Conservation (phyloP, 306 rosid genomes). For the Abrus precatorius region DNA sequence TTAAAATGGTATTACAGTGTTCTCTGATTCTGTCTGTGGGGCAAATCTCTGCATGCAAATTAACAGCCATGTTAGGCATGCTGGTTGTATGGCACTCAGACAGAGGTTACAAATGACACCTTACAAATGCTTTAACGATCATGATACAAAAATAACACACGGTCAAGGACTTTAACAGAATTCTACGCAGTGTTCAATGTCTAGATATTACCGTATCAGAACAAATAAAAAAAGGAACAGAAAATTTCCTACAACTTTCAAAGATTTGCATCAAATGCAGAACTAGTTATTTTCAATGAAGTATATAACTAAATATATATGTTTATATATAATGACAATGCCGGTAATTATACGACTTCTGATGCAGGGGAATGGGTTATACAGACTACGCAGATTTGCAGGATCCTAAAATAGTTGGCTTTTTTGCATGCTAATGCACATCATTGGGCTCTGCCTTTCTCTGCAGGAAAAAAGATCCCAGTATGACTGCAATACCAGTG, state of each 20-base stretch:
- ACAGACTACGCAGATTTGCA: conserved; percentile 46
- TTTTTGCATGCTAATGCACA: conserved; percentile 57
- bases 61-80: not conserved
- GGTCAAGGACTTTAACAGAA: not conserved
- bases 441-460: conserved; percentile 67
- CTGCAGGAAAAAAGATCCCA: conserved; percentile 81
- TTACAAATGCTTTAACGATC: not conserved
- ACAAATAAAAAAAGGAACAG: conserved; percentile 20
- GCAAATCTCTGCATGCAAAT: not conserved
- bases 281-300: conserved; percentile 13
- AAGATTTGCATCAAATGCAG: conserved; percentile 41
- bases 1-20: no score
- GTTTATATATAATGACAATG: conserved; percentile 47
- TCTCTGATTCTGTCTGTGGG: not conserved
- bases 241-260: not conserved
- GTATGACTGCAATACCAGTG: conserved; percentile 85
- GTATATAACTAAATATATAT: conserved; percentile 21
- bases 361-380: conserved; percentile 44
- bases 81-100: not conserved
- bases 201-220: not conserved
- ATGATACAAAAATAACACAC: not conserved
- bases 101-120: not conserved
- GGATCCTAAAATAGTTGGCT: conserved; percentile 34
- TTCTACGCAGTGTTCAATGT: not conserved
- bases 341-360: conserved; percentile 43